phyloP scores from a whole-genome alignment of 306 rosid genomes.

The Trichosanthes truncata region DNA sequence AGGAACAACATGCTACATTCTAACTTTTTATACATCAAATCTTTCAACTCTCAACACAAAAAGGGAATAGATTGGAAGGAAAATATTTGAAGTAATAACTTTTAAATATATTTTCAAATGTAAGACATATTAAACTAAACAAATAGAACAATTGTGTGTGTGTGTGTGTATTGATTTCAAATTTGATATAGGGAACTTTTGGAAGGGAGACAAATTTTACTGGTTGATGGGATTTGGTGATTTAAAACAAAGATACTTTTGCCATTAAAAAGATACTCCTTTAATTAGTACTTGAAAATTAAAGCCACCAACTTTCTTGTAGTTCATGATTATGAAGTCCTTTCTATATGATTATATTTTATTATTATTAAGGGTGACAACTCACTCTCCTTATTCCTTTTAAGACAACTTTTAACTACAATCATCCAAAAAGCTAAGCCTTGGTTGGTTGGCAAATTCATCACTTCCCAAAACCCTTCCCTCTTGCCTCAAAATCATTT shows the following conservation, averaged over 20 bases:
- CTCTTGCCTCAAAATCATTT: neutral
- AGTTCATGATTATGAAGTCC: slow-evolving; percentile 26
- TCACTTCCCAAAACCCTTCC: neutral
- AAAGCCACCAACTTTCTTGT: slow-evolving; percentile 26
- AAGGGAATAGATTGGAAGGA: neutral
- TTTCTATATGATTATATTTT: slow-evolving; percentile 10
- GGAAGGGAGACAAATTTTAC: neutral
- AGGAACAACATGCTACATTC: neutral
- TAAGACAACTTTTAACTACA: slow-evolving; percentile 25
- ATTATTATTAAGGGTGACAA: slow-evolving; percentile 30
- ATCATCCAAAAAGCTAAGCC: slow-evolving; percentile 19
- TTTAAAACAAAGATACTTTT: slow-evolving; percentile 31
- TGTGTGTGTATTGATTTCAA: neutral
- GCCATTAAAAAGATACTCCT: slow-evolving; percentile 21
- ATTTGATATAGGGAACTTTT: neutral
- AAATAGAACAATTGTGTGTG: neutral
- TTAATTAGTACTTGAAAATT: slow-evolving; percentile 24
- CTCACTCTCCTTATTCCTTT: slow-evolving; percentile 35
- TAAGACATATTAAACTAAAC: neutral
- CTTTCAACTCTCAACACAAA: neutral
- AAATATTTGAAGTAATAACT: neutral
- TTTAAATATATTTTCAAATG: neutral
- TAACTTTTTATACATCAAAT: neutral
- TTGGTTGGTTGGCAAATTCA: slow-evolving; percentile 24
- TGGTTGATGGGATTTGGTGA: slow-evolving; percentile 23